Base-by-base conservation (phyloP, 768 basidiomycete genomes). In the Botryobasidium botryosum region DNA sequence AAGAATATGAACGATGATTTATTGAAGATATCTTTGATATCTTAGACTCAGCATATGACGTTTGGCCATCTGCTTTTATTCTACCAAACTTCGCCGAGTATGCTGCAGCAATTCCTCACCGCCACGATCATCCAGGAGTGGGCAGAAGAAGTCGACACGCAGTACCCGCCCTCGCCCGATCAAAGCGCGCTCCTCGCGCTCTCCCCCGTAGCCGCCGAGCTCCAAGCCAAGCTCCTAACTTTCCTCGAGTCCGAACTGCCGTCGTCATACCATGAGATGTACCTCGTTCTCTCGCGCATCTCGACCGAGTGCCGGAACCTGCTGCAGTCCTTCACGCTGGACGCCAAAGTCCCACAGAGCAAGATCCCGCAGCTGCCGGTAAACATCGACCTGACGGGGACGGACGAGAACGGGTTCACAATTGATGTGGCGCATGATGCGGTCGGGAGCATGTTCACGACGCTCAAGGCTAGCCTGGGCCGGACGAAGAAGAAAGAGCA, bases 91-190 rank as follows among this genome's bases (percentile, higher is more conserved):
- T 91, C 92, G 2, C 72, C 79, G 5, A 90, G 86, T 55, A 91
- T 91, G 72, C 69, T 96, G 13, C 91, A 94, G 56, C 82, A 82
- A 51, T 77, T 88, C 57, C 61, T 97, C 35, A 65, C 79, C n/a
- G 79, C 86, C 15, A 71, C 84, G 40, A 69, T 97, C 47, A 64
- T 88, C 1, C 86, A 92, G 59, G 87, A 96, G 64, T 96, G 91
- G 94, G 85, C 90, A 4, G 63, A 63, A 6, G 67, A 71, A 35
- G 21, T 44, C 18, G 69, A 70, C 18, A 47, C 37, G 18, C 57
- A 56, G 10, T 35, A 41, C 5, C 25, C 48, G 7, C 13, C 35
- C n/a, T 49, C 48, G 17, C 37, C 37, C 10, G 13, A 21, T 8
- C 23, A 21, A 10, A 39, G 23, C 13, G 13, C 4, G 29, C 13